These are phyloP conservation scores for Malassezia slooffiae DNA, from an alignment of 1,284 basidiomycete genomes.

Conservation along the genomic window DNA sequence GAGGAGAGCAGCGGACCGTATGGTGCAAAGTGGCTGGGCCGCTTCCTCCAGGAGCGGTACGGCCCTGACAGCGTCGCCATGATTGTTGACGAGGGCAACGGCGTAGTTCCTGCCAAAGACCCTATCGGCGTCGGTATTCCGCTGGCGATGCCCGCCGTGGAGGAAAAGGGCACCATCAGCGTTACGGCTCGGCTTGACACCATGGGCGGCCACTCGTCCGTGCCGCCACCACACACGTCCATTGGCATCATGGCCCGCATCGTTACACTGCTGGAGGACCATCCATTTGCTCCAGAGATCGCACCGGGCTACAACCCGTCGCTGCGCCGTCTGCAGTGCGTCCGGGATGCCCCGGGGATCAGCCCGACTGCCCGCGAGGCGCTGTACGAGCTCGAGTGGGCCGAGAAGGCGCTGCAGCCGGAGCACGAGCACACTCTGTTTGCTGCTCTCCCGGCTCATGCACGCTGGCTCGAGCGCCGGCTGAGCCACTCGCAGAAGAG, in stretches of 20 bases:
- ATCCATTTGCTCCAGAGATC: constrained; percentile 50
- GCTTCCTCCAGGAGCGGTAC: constrained; percentile 22
- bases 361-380: constrained; percentile 48
- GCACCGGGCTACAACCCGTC: constrained; percentile 46
- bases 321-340: constrained; percentile 51
- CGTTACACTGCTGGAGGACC: constrained; percentile 53
- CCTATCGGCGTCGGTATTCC: constrained; percentile 19
- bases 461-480: not conserved
- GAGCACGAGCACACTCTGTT: constrained; percentile 9
- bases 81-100: constrained; percentile 38
- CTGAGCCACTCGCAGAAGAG: not conserved
- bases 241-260: constrained; percentile 58
- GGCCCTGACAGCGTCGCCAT: constrained; percentile 27
- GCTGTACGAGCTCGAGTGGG: constrained; percentile 49
- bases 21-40: constrained; percentile 34
- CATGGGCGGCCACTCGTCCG: constrained; percentile 59
- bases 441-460: not conserved
- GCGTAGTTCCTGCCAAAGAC: constrained; percentile 20
- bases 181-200: constrained; percentile 35
- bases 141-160: constrained; percentile 51
- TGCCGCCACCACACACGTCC: constrained; percentile 53
- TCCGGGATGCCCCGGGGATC: constrained; percentile 52
- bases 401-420: constrained; percentile 17
- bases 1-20: constrained; percentile 52
- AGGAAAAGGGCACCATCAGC: constrained; percentile 58